A percentile compares a stretch with the other conserved stretches of the same genome.
phyloP scores from a whole-genome alignment of 345 rosid genomes.

The Melastoma malabathricum region DNA sequence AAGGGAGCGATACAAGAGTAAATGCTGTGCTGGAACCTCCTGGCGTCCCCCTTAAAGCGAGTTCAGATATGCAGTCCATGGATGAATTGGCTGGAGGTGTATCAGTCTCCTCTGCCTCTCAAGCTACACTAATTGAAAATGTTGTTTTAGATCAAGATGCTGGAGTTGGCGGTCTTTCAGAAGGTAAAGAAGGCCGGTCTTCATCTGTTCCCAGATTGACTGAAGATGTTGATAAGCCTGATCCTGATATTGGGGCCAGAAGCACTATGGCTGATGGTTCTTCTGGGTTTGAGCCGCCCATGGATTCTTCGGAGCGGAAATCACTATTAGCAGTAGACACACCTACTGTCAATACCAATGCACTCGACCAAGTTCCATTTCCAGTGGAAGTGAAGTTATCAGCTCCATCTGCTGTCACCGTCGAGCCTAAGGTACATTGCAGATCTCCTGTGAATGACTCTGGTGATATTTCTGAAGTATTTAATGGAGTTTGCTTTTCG shows the following conservation, averaged over 20 bases:
- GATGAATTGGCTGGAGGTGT: conserved; percentile 22
- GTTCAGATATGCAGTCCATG: conserved; percentile 15
- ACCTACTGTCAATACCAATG: no score
- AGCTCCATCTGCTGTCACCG: no score
- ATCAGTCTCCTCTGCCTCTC: conserved; percentile 6
- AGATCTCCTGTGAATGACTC: no score
- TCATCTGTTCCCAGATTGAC: no score
- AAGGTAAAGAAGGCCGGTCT: conserved; percentile 5
- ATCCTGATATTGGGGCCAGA: no score
- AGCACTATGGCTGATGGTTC: no score
- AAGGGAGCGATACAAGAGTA: conserved; percentile 7
- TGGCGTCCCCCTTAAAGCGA: conserved; percentile 13
- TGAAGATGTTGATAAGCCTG: no score
- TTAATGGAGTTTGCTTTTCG: no score
- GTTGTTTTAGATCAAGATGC: conserved; percentile 11
- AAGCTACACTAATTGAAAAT: conserved; percentile 14
- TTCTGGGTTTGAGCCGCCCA: conserved; percentile 2
- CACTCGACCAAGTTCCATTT: no score
- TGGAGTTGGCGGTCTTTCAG: conserved; percentile 11
- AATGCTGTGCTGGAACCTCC: conserved; percentile 18
- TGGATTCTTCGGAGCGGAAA: conserved; percentile 1
- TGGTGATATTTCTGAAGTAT: no score
- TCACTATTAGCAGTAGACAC: conserved; percentile 1
- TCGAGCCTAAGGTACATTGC: no score
- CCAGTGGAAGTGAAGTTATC: no score